Evolutionary conservation across 164 flowering plant genomes (phyloP), one percentile per base, ranked within the genome.

Genomic region (Liquidambar formosana): DNA sequence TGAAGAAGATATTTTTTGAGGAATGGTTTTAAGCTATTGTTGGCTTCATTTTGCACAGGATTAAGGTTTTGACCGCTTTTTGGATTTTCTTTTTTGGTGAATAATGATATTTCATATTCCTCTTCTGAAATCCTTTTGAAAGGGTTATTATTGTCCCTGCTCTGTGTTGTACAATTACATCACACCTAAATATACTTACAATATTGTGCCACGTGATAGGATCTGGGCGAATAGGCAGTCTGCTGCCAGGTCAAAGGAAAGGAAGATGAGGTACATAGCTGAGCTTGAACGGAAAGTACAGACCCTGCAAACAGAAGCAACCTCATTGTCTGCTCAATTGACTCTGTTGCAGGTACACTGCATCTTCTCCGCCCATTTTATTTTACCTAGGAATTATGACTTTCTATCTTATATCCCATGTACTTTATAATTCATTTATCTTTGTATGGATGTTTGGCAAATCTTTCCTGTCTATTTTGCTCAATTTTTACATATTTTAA

Each of bases 141-240:
- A n/a, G n/a, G n/a, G n/a, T n/a, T n/a, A n/a, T n/a, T n/a, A n/a
- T n/a, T n/a, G n/a, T 46, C 12, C 58, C 26, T 10, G 52, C 38
- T 53, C 14, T 46, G 23, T 51, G 8, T 65, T 59, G n/a, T 22
- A 8, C 15, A 38, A 28, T 62, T 28, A 10, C 68, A 64, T 21
- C 41, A 26, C 21, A 38, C 44, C 5, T 51, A 28, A n/a, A 8
- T 23, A 16, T 57, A 18, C 45, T 2, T 60, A 8, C 12, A 21
- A 22, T 11, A 19, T 13, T 52, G 23, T 74, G 28, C 57, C 41
- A 49, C 74, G 54, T 47, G 1, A 73, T 75, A 95, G 99, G 82
- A 88, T 95, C 52, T 95, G 97, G 99, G 99, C 99, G 61, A 95
- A 95, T 72, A 82, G 99, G 84, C 99, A 95, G 74, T 95, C 99